phyloP scores from a whole-genome alignment of 129 eudicot genomes.

The Flaveria bidentis region DNA sequence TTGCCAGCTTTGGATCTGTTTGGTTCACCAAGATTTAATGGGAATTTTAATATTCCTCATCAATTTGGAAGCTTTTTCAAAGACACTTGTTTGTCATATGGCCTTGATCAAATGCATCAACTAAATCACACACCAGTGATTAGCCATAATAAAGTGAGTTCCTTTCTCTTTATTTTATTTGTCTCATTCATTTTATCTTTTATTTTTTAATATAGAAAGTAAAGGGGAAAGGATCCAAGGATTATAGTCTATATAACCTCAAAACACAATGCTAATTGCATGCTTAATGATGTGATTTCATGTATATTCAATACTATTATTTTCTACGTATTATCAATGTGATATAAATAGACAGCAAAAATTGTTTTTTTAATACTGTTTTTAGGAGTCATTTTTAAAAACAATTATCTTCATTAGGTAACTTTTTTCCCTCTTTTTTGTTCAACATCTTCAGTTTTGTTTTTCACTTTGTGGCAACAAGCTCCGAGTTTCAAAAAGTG shows the following conservation, averaged over 20 bases:
- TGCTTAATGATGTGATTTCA: not conserved
- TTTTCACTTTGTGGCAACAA: not conserved
- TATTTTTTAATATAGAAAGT: not conserved
- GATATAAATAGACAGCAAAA: no score
- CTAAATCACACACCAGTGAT: slow-evolving; percentile 41
- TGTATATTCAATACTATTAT: no score
- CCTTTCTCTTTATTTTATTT: slow-evolving; percentile 16
- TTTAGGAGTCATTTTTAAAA: not conserved
- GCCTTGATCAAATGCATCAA: slow-evolving; percentile 62
- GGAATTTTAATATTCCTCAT: slow-evolving; percentile 39
- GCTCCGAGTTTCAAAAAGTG: slow-evolving; percentile 6
- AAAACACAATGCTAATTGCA: slow-evolving; percentile 9
- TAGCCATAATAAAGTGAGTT: slow-evolving; percentile 58
- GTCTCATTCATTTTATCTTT: slow-evolving; percentile 22
- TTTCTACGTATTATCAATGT: no score
- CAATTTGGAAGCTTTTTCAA: slow-evolving; percentile 48
- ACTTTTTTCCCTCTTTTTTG: not conserved
- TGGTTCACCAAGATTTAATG: slow-evolving; percentile 55
- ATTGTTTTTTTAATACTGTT: no score
- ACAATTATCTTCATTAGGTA: not conserved
- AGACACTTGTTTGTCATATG: slow-evolving; percentile 46
- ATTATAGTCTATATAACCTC: slow-evolving; percentile 16
- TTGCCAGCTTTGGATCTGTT: slow-evolving; percentile 77
- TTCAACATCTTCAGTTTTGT: not conserved
- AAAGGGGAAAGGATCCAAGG: slow-evolving; percentile 32